Percentiles rank a stretch among this genome's conserved stretches.
Evolutionary conservation across 2,329 filamentous ascomycete species (phyloP).

Genomic region (Pyricularia pennisetigena): DNA sequence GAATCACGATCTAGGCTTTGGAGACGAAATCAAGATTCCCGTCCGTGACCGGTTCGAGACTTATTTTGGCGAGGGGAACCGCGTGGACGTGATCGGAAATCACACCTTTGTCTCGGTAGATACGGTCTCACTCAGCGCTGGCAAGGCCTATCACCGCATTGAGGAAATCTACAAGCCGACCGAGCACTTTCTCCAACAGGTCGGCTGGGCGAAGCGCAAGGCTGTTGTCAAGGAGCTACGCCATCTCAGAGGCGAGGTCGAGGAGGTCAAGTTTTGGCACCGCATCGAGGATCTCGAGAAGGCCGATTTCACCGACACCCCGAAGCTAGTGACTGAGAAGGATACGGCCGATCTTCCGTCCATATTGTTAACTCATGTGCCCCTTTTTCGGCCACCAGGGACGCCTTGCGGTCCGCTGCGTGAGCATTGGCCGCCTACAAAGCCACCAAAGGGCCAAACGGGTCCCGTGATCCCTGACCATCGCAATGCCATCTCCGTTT

Average conservation of each 20-base stretch:
- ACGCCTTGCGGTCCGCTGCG: slow-evolving; percentile 82
- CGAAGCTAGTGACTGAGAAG: slow-evolving; percentile 30
- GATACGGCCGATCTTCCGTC: slow-evolving; percentile 62
- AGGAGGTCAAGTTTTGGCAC: slow-evolving; percentile 47
- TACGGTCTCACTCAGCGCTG: slow-evolving; percentile 76
- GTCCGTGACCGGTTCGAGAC: slow-evolving; percentile 77
- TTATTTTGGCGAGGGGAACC: slow-evolving; percentile 86
- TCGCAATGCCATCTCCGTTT: slow-evolving; percentile 68
- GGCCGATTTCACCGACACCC: slow-evolving; percentile 28
- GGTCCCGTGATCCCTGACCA: slow-evolving; percentile 49
- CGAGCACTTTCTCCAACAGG: slow-evolving; percentile 62
- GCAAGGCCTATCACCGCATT: slow-evolving; percentile 39
- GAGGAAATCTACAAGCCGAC: slow-evolving; percentile 64
- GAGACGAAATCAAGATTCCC: slow-evolving; percentile 67
- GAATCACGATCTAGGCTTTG: slow-evolving; percentile 93
- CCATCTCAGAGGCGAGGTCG: slow-evolving; percentile 49
- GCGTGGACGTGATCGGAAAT: slow-evolving; percentile 85
- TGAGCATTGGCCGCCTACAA: slow-evolving; percentile 70
- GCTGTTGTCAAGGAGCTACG: slow-evolving; percentile 61
- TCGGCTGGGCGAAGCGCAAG: slow-evolving; percentile 55
- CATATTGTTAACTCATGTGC: slow-evolving; percentile 83
- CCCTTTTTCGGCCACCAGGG: slow-evolving; percentile 70
- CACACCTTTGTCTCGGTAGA: slow-evolving; percentile 93
- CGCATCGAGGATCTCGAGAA: slow-evolving; percentile 44
- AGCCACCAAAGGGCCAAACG: slow-evolving; percentile 47